Base-by-base conservation (phyloP, 169 alveolate genomes). In the Plasmodium ovale region DNA sequence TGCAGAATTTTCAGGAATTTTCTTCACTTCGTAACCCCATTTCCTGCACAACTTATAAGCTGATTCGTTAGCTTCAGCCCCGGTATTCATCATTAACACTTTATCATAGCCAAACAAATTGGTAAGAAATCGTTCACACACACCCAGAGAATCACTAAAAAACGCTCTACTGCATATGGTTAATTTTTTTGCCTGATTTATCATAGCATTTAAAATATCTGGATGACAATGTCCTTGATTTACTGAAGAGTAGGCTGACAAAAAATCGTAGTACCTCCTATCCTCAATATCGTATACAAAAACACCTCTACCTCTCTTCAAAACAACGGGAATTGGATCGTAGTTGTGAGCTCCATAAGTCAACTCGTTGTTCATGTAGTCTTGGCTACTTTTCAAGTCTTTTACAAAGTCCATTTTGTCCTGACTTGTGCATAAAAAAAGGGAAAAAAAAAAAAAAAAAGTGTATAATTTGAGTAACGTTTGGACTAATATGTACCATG, bases 11-110 rank as follows among this genome's bases (percentile, higher is more conserved):
- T 94, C 94, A 3, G 96, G 97, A 25, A 96, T 93, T 25, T 96
- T 96, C 91, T 97, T 97, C 54, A 94, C 95, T 19, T 93, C 97
- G 87, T 97, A 97, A 9, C 97, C 99, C 99, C 99, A 97, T 87
- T 98, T 94, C 71, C 99, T 95, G 3, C 98, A 97, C 23, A 96
- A 72, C 89, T 97, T 97, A 58, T 95, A 92, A 33, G 99, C 98
- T 0, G 98, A 94, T 88, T 97, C 99, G 27, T 97, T 97, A 4
- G 98, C 98, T 72, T 95, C 98, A 0, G 95, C 98, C 59, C 99
- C 99, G 0, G 98, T 94, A 85, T 96, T 97, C 98, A 96, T 96
- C 47, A 97, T 96, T 44, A 97, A 92, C n/a, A 95, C 95, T 84
- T 95, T 96, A 39, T 96, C 96, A 72, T 93, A 96, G 42, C 97